A percentile compares a stretch with the other conserved stretches of the same genome.
phyloP scores from a whole-genome alignment of 257 asterid species.

The Solanum virginianum region DNA sequence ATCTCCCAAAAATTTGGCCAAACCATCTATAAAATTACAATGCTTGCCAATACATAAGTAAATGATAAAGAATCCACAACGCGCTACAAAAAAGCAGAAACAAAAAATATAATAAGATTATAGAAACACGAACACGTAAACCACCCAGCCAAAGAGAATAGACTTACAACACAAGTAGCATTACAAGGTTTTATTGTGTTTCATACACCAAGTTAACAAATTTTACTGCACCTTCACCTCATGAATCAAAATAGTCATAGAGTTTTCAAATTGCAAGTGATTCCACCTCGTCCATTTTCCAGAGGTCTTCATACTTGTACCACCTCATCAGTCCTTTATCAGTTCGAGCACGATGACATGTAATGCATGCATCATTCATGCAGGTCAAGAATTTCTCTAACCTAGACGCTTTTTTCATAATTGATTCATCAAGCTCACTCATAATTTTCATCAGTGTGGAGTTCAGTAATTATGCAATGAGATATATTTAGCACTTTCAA shows the following conservation, averaged over 20 bases:
- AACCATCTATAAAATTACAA: too few relatives aligned
- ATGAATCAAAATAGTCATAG: not conserved
- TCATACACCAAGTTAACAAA: not conserved
- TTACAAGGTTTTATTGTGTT: not conserved
- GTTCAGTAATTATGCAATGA: constrained; percentile 47
- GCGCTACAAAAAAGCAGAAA: not conserved
- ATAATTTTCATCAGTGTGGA: constrained; percentile 21
- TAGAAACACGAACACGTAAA: not conserved
- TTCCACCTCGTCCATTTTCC: constrained; percentile 66
- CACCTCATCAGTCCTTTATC: constrained; percentile 73
- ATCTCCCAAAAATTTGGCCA: too few relatives aligned
- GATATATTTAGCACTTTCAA: constrained; percentile 78
- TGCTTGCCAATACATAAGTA: not conserved
- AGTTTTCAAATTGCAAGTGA: constrained; percentile 45
- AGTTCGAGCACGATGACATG: constrained; percentile 47
- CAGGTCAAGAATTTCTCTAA: constrained; percentile 41
- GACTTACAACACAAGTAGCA: too few relatives aligned
- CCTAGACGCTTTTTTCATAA: constrained; percentile 27
- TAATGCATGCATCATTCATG: constrained; percentile 37
- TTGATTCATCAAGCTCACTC: constrained; percentile 27
- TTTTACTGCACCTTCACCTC: not conserved
- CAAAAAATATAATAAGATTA: not conserved
- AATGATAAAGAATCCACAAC: not conserved
- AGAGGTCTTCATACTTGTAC: constrained; percentile 71
- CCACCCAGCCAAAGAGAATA: not conserved